phyloP scores from a whole-genome alignment of 306 rosid species.

The Prosopis cineraria region DNA sequence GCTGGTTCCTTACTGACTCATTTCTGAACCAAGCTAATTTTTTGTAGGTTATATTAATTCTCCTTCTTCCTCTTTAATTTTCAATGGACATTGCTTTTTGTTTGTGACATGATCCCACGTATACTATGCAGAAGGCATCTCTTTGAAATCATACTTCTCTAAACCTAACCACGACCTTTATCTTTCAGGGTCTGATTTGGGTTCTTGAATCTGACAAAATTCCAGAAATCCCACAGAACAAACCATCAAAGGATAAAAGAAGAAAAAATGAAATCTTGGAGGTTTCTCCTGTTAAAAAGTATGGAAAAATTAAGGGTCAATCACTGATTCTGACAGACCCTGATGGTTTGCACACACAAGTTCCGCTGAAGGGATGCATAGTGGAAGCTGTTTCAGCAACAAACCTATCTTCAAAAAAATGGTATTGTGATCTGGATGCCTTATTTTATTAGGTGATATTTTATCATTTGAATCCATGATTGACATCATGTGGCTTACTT shows the following conservation, averaged over 20 bases:
- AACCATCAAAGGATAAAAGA: constrained; percentile 54
- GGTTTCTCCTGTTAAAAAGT: constrained; percentile 65
- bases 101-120: neutral
- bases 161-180: constrained; percentile 29
- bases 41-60: neutral
- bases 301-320: constrained; percentile 60
- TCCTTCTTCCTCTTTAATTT: neutral
- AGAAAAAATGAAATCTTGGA: constrained; percentile 63
- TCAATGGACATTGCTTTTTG: neutral
- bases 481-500: constrained; percentile 7
- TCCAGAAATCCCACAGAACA: constrained; percentile 52
- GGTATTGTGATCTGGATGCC: constrained; percentile 51
- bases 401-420: constrained; percentile 68
- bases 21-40: neutral
- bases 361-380: constrained; percentile 62
- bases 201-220: constrained; percentile 68
- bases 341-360: constrained; percentile 51
- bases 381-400: constrained; percentile 86
- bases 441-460: constrained; percentile 20
- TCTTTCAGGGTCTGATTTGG: constrained; percentile 84
- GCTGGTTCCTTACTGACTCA: neutral
- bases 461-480: constrained; percentile 17
- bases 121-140: neutral
- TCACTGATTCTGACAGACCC: constrained; percentile 59
- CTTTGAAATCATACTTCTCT: neutral